Evolutionary conservation across 805 yeast genomes (phyloP), one percentile per base, ranked within the genome.

Genomic region (Brettanomyces anomalus): DNA sequence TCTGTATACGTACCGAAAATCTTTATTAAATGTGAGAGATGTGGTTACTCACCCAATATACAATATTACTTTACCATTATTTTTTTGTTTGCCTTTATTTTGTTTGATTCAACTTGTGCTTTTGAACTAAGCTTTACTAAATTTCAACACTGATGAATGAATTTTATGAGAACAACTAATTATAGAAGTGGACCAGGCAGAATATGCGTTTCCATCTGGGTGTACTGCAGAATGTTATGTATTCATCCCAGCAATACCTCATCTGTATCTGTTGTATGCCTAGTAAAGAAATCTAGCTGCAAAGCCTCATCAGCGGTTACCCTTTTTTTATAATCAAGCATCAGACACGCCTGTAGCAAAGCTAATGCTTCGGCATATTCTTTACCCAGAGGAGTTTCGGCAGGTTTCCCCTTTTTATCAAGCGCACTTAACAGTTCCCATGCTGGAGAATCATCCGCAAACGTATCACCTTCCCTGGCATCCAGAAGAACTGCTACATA

Each of bases 361-460:
- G 77, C 76, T 44, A 79, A 61, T 43, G 79, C 72, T 53, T 71
- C 64, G 45, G 64, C 60, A 45, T 68, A 64, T 41, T 66, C 53
- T 28, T 63, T 49, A 50, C 78, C 67, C 1, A 62, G 18, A 19
- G 49, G 41, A 4, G 53, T 70, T 65, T 48, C 58, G 45, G 47
- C 61, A 5, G 51, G 64, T 60, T 58, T 63, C 1, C 72, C 74
- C 41, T 58, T 60, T 31, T 61, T 64, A 47, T 70, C 72, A 38
- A 77, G 60, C 36, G 74, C 74, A 33, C 65, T 62, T 37, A 80
- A 61, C 0, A 85, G 71, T 50, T 84, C 89, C 61, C 70, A 69
- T 1, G 81, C 79, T n/a, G 83, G 82, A 40, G 87, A 79, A 54
- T 81, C 86, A 3, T 66, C 70, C 3, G 90, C 87, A 38, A 84